Evolutionary conservation across 2,329 filamentous ascomycete genomes (phyloP), one percentile per base, ranked within the genome.

Genomic region (Colletotrichum sidae): DNA sequence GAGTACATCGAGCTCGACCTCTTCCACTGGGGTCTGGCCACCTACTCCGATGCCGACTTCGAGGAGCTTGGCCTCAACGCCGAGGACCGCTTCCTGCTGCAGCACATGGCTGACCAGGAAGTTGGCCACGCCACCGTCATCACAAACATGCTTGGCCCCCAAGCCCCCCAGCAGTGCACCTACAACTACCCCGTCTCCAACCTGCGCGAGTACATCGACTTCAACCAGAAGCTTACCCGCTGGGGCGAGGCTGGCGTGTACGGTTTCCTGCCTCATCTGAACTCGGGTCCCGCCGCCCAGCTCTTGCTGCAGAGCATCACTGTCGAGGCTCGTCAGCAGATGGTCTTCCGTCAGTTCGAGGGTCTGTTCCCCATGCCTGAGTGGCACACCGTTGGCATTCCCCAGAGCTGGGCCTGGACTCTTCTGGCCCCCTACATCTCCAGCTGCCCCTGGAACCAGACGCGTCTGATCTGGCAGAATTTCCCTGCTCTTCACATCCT

Each of bases 1-100:
- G 92, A 96, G 77, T 96, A 88, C 86, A 93, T 95, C 58, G 92
- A 96, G 78, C 83, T 96, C 1, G 93, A 96, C 73, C 83, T 93
- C 12, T 96, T 96, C 84, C 89, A 92, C 76, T 88, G 91, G 73
- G 92, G 90, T 12, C 83, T 96, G 3, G 87, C 86, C 0, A 86
- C 82, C 0, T 96, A 92, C 77, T 88, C 87, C 1, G 86, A 83
- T 0, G 82, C 86, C 38, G 90, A 96, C 13, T 96, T 94, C 69
- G 80, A 86, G 7, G 86, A 82, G 2, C 89, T 86, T 34, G 91
- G 92, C 2, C 79, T 96, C 12, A 89, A 81, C 7, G 83, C 88
- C 10, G 87, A 92, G 72, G 91, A 94, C 71, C 86, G 90, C 8
- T 87, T 83, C 60, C 80, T 96, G 62, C 88, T 96, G 50, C 79